Percentiles rank a stretch among this genome's conserved stretches.
Evolutionary conservation across 208 protist genomes (phyloP).

Genomic region (Leishmania tropica): DNA sequence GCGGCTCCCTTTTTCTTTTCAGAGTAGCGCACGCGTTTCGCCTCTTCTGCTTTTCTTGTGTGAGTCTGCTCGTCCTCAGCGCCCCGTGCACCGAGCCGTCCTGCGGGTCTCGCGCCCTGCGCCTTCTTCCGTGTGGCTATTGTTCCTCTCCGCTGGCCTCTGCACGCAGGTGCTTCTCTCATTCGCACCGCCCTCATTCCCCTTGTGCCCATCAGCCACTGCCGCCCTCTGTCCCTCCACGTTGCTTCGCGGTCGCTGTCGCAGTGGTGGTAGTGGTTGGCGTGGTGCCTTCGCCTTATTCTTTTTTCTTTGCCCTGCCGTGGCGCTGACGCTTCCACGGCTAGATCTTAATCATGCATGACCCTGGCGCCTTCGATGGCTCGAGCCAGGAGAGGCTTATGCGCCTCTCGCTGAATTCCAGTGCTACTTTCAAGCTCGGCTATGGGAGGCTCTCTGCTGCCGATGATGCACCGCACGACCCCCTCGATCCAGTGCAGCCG

Average conservation of each 20-base stretch:
- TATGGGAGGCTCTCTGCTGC: neutral
- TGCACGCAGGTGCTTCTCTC: too few relatives aligned
- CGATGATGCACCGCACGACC: neutral
- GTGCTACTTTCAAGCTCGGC: neutral
- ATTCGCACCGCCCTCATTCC: too few relatives aligned
- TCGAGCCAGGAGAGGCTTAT: neutral
- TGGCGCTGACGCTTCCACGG: neutral
- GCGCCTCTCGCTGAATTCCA: neutral
- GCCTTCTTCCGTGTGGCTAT: neutral
- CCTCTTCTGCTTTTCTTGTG: neutral
- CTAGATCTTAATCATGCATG: neutral
- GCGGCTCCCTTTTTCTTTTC: neutral
- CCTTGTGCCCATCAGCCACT: too few relatives aligned
- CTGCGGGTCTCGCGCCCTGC: neutral
- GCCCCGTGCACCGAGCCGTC: neutral
- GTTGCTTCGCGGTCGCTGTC: neutral
- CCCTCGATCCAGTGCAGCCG: neutral
- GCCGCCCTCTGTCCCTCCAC: neutral
- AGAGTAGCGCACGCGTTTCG: too few relatives aligned
- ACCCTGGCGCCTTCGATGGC: neutral
- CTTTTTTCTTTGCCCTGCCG: neutral
- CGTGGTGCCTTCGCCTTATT: neutral
- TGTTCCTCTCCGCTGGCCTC: neutral
- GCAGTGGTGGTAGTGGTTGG: neutral
- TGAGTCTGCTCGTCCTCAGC: neutral